Conservation (phyloP, 345 rosid species). For the Geranium brycei region DNA sequence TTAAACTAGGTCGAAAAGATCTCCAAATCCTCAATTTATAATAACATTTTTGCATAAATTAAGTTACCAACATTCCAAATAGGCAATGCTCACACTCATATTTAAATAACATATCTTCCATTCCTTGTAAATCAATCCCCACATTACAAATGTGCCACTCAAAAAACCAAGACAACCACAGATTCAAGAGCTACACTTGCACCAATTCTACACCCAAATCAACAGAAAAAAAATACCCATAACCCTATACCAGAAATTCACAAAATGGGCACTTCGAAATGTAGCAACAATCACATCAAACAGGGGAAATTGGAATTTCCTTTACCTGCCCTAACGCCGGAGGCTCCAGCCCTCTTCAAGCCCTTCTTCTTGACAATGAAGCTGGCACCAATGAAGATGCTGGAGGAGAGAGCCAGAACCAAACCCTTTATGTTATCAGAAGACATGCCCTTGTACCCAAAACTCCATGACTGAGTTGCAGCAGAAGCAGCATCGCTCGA, state of each 20-base stretch:
- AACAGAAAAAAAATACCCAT: too few relatives aligned
- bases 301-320: not conserved
- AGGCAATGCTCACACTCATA: not conserved
- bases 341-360: conserved; percentile 3
- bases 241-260: too few relatives aligned
- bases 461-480: not conserved
- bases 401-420: conserved; percentile 2
- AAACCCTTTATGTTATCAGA: conserved; percentile 3
- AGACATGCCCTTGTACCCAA: conserved; percentile 1
- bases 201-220: not conserved
- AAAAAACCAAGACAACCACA: not conserved
- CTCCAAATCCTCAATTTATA: not conserved
- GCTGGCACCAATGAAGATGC: not conserved
- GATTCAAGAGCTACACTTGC: not conserved
- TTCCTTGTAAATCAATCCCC: not conserved
- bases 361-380: conserved; percentile 3
- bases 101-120: too few relatives aligned
- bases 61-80: not conserved
- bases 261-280: not conserved
- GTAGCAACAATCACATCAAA: not conserved
- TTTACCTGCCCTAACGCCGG: not conserved
- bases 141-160: not conserved
- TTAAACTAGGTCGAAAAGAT: not conserved
- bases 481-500: not conserved
- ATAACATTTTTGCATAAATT: not conserved